These are phyloP conservation scores for Trichophaea hybrida DNA, from an alignment of 2,329 filamentous ascomycete species.

Conservation along the genomic window DNA sequence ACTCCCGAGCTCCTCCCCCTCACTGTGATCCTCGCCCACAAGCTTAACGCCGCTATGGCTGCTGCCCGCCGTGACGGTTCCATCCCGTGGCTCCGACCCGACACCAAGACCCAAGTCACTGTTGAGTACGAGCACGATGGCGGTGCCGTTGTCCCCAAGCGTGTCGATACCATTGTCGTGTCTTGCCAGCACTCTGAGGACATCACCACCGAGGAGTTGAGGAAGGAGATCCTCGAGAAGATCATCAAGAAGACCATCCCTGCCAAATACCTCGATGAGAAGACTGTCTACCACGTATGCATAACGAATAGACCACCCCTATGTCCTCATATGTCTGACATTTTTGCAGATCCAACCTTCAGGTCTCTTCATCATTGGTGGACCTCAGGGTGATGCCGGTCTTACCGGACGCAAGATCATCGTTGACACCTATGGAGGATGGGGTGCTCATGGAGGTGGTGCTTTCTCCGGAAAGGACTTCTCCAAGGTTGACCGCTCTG, in stretches of 20 bases:
- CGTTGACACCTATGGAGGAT: conserved; percentile 98
- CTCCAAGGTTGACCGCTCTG: conserved; percentile 98
- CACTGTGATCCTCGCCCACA: conserved; percentile 86
- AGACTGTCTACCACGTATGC: conserved; percentile 84
- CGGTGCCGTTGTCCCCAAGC: conserved; percentile 78
- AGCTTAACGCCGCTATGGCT: conserved; percentile 91
- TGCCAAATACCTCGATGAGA: conserved; percentile 76
- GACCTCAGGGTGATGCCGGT: conserved; percentile 96
- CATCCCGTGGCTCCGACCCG: conserved; percentile 87
- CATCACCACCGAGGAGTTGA: conserved; percentile 80
- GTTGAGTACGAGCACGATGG: conserved; percentile 96
- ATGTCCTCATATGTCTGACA: background rate
- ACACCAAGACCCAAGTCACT: conserved; percentile 99
- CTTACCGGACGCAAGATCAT: conserved; percentile 99
- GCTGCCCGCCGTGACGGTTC: conserved; percentile 72
- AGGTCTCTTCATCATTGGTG: conserved; percentile 96
- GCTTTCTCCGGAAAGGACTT: conserved; percentile 99
- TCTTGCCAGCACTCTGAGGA: conserved; percentile 84
- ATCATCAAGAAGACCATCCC: conserved; percentile 94
- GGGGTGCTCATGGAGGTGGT: conserved; percentile 99
- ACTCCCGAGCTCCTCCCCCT: conserved; percentile 93
- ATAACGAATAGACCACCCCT: conserved; percentile 21
- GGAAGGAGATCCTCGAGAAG: conserved; percentile 92
- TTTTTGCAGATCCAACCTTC: conserved; percentile 70
- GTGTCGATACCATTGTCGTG: conserved; percentile 93